Evolutionary conservation across 768 basidiomycete genomes (phyloP).

Genomic region (Leccinum subtestaceum): DNA sequence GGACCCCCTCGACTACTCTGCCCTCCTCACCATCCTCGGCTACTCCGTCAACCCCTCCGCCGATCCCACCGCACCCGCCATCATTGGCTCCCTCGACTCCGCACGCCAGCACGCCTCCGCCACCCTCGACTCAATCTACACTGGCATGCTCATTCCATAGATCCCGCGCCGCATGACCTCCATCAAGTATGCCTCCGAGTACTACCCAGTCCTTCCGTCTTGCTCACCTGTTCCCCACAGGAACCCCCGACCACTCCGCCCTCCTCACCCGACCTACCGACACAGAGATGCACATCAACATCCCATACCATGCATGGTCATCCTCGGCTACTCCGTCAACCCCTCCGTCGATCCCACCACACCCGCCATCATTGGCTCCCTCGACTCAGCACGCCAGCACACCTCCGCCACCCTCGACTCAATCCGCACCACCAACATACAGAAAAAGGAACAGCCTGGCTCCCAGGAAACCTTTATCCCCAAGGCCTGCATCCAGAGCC

Average conservation of each 20-base stretch:
- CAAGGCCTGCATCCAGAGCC: constrained; percentile 79
- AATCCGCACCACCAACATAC: constrained; percentile 54
- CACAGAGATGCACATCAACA: constrained; percentile 96
- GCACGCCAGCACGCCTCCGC: constrained; percentile 74
- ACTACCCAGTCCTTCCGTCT: neutral
- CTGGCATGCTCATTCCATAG: constrained; percentile 34
- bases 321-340: constrained; percentile 94
- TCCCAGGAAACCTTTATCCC: constrained; percentile 92
- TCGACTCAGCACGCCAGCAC: constrained; percentile 70
- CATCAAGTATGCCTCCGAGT: constrained; percentile 54
- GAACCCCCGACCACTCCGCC: constrained; percentile 75
- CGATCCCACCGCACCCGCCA: constrained; percentile 66
- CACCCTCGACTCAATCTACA: constrained; percentile 70
- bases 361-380: constrained; percentile 70
- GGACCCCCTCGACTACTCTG: constrained; percentile 75
- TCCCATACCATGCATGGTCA: constrained; percentile 87
- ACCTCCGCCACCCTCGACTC: constrained; percentile 78
- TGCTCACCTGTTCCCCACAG: constrained; percentile 36
- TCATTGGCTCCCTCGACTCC: constrained; percentile 73
- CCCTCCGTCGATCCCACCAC: constrained; percentile 84
- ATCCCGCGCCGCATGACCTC: constrained; percentile 87
- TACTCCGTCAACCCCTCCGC: constrained; percentile 96
- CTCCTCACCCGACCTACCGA: constrained; percentile 92
- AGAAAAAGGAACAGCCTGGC: constrained; percentile 74
- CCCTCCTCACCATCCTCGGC: constrained; percentile 88